Percentiles rank a stretch among this genome's conserved stretches.
Conservation (phyloP, 495 filamentous ascomycete genomes). For the Penicillium ucsense region DNA sequence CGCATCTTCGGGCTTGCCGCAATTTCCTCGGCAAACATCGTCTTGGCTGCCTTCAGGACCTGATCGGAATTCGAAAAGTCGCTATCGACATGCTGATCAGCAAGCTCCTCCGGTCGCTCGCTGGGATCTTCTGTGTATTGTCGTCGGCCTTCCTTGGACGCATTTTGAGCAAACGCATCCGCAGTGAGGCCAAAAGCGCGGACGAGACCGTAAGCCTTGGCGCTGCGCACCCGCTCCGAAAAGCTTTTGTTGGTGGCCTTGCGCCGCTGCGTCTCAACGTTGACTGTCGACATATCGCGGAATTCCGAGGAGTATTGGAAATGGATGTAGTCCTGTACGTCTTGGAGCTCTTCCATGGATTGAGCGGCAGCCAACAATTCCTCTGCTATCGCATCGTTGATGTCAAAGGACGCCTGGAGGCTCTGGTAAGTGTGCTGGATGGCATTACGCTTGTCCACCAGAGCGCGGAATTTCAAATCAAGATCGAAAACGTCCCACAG, state of each 20-base stretch:
- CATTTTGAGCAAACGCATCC: constrained; percentile 78
- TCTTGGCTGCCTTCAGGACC: constrained; percentile 67
- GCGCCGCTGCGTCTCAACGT: constrained; percentile 58
- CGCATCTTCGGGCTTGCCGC: constrained; percentile 82
- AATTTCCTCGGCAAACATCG: constrained; percentile 87
- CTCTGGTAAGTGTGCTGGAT: constrained; percentile 69
- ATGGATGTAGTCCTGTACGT: constrained; percentile 92
- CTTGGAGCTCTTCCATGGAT: constrained; percentile 88
- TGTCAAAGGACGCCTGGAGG: constrained; percentile 44
- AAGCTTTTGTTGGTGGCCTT: constrained; percentile 64
- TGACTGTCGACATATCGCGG: constrained; percentile 56
- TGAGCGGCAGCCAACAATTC: constrained; percentile 65
- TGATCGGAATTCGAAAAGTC: constrained; percentile 70
- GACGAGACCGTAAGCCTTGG: constrained; percentile 72
- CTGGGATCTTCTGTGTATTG: constrained; percentile 75
- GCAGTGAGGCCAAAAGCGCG: constrained; percentile 84
- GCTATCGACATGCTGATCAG: constrained; percentile 61
- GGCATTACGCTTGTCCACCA: constrained; percentile 79
- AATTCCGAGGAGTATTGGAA: constrained; percentile 83
- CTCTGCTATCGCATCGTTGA: constrained; percentile 54
- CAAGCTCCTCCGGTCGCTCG: constrained; percentile 69
- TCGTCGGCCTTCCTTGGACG: constrained; percentile 62
- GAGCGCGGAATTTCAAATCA: constrained; percentile 85
- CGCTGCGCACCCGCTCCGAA: constrained; percentile 74
- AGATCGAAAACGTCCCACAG: constrained; percentile 90